These are phyloP conservation scores for Danielozyma ontarioensis DNA, from an alignment of 805 yeast genomes.

Conservation along the genomic window DNA sequence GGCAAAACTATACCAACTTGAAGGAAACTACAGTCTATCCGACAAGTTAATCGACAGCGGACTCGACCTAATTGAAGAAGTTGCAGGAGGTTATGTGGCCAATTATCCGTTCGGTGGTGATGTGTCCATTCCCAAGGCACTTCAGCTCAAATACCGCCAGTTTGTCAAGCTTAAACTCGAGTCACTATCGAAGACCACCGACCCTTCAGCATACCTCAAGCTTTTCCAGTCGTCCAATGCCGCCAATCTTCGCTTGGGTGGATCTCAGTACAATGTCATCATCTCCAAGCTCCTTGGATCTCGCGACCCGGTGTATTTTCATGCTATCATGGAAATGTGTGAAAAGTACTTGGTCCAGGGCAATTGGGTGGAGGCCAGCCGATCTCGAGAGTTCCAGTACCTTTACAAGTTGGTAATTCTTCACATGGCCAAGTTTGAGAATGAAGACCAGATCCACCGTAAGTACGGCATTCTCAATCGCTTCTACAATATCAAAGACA, in stretches of 20 bases:
- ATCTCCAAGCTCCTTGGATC: slow-evolving; percentile 5
- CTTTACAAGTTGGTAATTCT: slow-evolving; percentile 23
- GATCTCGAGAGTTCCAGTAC: slow-evolving; percentile 15
- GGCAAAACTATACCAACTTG: slow-evolving; percentile 21
- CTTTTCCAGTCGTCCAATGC: slow-evolving; percentile 5
- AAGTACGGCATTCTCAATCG: slow-evolving; percentile 19
- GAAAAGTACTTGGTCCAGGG: slow-evolving; percentile 28
- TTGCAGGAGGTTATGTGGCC: slow-evolving; percentile 8
- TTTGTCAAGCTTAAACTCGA: slow-evolving; percentile 13
- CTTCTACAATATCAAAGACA: slow-evolving; percentile 19
- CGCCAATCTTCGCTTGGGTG: slow-evolving; percentile 11
- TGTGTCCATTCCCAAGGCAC: slow-evolving; percentile 12
- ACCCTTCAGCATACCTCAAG: slow-evolving; percentile 6
- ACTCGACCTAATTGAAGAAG: slow-evolving; percentile 15
- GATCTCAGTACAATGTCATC: slow-evolving; percentile 13
- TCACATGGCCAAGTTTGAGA: slow-evolving; percentile 10
- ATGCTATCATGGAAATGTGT: slow-evolving; percentile 13
- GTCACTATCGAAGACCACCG: slow-evolving; percentile 3
- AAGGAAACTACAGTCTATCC: slow-evolving; percentile 18
- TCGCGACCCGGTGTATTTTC: slow-evolving; percentile 4
- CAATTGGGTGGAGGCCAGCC: slow-evolving; percentile 21
- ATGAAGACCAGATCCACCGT: slow-evolving; percentile 6
- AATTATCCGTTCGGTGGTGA: slow-evolving; percentile 13
- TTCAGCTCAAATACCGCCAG: slow-evolving; percentile 13
- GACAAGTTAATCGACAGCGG: slow-evolving; percentile 20